Base-by-base conservation (phyloP, 805 yeast genomes). In the Lipomyces anomalus region DNA sequence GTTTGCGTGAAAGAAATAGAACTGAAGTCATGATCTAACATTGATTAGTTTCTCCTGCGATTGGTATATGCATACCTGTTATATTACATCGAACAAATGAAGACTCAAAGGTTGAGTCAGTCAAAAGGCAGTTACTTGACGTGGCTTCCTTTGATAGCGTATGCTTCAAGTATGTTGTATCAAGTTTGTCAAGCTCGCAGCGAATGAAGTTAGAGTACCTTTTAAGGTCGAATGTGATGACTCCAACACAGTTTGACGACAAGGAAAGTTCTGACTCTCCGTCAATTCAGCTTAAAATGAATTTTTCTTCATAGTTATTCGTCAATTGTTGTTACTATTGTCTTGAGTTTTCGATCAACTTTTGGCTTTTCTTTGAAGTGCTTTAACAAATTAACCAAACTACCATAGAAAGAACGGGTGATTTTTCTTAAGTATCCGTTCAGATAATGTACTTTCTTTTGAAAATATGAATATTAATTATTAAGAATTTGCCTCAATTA, bases 101-200 rank as follows among this genome's bases (percentile, higher is more conserved):
- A 6, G 55, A 50, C 6, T 9, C 42, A 3, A 37, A 40, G 3
- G 44, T 34, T 4, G 37, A 42, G 4, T 17, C 22, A n/a, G 36
- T 11, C 26, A 24, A 34, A 41, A 34, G 49, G 46, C 35, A 50
- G 44, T 56, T 67, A 9, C 46, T 67, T 11, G 62, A 57, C 37
- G 50, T 67, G 17, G 63, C 66, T 2, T 41, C 50, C 9, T 40
- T 50, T 18, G 63, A 65, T 36, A 55, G 63, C 6, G 47, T 43
- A 16, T 43, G 55, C 22, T 67, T 67, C 68, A 70, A 58, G 39
- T 40, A 20, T 41, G 65, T 28, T 59, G 79, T 35, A 72, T 77
- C 60, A 59, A 57, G 28, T 53, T 78, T 61, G 73, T 74, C 42
- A 67, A 73, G 51, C 42, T 58, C 21, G 58, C 67, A 48, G 46